Percentiles rank a stretch among this genome's conserved stretches.
These are phyloP conservation scores for Trebouxia sp. DNA, from an alignment of 139 green algal genomes.

Conservation along the genomic window DNA sequence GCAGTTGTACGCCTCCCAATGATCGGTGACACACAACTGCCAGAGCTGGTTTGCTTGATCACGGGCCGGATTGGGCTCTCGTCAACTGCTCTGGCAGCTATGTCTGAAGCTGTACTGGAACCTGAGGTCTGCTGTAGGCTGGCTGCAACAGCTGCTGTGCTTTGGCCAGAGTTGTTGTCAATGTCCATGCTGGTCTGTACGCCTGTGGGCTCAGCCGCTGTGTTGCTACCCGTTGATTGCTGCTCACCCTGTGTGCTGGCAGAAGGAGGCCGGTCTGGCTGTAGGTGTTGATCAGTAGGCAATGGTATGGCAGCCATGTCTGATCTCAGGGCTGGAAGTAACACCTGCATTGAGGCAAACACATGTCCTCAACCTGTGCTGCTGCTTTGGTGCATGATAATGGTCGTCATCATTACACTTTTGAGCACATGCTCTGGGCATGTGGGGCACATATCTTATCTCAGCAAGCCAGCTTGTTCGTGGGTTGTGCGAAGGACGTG, in stretches of 20 bases:
- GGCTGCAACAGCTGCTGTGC: background rate
- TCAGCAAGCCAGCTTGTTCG: background rate
- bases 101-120: background rate
- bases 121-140: background rate
- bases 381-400: background rate
- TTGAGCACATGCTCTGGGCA: background rate
- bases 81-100: background rate
- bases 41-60: background rate
- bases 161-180: no score
- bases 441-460: background rate
- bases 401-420: background rate
- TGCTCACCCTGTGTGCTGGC: background rate
- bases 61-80: background rate
- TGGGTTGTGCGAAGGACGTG: no score
- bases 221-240: background rate
- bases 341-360: constrained; percentile 40
- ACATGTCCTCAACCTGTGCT: background rate
- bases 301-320: constrained; percentile 56
- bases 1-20: background rate
- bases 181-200: background rate
- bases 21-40: background rate
- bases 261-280: background rate
- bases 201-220: background rate
- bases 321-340: constrained; percentile 68
- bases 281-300: constrained; percentile 14